Evolutionary conservation across 257 asterid species (phyloP).

Genomic region (Solanum paucissectum): DNA sequence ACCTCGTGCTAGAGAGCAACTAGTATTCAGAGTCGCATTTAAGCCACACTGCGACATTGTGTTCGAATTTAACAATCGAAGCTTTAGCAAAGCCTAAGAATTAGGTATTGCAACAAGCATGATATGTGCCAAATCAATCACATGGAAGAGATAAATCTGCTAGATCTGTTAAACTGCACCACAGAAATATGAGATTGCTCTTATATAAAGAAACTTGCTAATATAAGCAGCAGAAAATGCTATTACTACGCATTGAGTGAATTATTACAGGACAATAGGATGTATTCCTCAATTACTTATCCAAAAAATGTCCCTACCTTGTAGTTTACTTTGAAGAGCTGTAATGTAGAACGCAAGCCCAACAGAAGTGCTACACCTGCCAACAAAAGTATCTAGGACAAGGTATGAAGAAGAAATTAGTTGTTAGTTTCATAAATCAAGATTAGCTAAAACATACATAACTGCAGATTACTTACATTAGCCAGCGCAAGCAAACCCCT

Average conservation of each 20-base stretch:
- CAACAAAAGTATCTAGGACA: conserved; percentile 59
- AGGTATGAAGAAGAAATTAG: neutral
- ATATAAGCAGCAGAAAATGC: neutral
- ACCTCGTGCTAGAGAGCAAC: neutral
- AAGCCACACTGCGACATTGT: neutral
- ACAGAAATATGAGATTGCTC: neutral
- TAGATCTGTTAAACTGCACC: neutral
- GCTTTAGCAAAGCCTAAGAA: neutral
- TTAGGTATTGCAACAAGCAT: neutral
- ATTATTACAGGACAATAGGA: neutral
- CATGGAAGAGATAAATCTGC: neutral
- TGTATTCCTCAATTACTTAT: neutral
- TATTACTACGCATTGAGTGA: neutral
- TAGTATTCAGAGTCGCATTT: neutral
- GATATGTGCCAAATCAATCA: neutral
- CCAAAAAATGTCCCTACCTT: conserved; percentile 29
- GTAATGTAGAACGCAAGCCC: conserved; percentile 64
- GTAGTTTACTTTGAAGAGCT: conserved; percentile 56
- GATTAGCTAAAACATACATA: neutral
- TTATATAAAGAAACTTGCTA: neutral
- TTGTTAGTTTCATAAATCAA: neutral
- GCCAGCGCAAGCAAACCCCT: conserved; percentile 89
- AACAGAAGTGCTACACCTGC: conserved; percentile 61
- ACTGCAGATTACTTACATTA: conserved; percentile 46
- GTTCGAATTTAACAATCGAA: neutral